phyloP scores from a whole-genome alignment of 2,329 filamentous ascomycete genomes.

The Clonostachys byssicola region DNA sequence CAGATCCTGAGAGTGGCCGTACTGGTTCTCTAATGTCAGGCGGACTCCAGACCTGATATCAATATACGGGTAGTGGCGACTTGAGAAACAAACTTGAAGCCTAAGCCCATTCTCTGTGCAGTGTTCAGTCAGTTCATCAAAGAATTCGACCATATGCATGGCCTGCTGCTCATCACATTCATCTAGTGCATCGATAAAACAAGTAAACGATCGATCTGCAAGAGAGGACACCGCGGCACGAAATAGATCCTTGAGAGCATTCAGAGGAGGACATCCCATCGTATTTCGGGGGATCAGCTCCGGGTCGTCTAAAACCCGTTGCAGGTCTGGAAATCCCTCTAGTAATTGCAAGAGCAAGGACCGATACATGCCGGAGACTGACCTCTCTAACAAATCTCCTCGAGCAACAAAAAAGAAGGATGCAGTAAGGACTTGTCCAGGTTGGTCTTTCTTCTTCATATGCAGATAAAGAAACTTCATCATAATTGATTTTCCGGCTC shows the following conservation, averaged over 20 bases:
- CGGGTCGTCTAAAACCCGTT: slow-evolving; percentile 9
- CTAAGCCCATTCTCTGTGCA: slow-evolving; percentile 7
- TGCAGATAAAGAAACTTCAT: slow-evolving; percentile 4
- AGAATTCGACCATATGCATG: slow-evolving; percentile 34
- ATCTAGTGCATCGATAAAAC: slow-evolving; percentile 34
- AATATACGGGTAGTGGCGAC: slow-evolving; percentile 42
- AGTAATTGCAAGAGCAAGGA: slow-evolving; percentile 39
- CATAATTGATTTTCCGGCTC: slow-evolving; percentile 4
- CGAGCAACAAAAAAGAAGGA: slow-evolving; percentile 49
- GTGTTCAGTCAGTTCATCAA: slow-evolving; percentile 28
- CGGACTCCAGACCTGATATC: slow-evolving; percentile 15
- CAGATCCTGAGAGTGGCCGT: slow-evolving; percentile 13
- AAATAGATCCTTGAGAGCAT: slow-evolving; percentile 1
- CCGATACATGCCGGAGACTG: slow-evolving; percentile 38
- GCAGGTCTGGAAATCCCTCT: slow-evolving; percentile 21
- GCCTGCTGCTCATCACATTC: slow-evolving; percentile 39
- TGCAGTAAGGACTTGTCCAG: not conserved
- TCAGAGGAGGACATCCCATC: not conserved
- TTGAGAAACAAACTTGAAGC: slow-evolving; percentile 35
- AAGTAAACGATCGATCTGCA: slow-evolving; percentile 2
- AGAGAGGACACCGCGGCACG: not conserved
- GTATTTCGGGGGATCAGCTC: not conserved
- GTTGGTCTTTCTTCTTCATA: not conserved
- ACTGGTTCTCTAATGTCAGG: slow-evolving; percentile 14
- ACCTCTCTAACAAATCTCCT: slow-evolving; percentile 21